Evolutionary conservation across 192 early-diverging fungal species (phyloP).

Genomic region (Gaertneriomyces semiglobifer): DNA sequence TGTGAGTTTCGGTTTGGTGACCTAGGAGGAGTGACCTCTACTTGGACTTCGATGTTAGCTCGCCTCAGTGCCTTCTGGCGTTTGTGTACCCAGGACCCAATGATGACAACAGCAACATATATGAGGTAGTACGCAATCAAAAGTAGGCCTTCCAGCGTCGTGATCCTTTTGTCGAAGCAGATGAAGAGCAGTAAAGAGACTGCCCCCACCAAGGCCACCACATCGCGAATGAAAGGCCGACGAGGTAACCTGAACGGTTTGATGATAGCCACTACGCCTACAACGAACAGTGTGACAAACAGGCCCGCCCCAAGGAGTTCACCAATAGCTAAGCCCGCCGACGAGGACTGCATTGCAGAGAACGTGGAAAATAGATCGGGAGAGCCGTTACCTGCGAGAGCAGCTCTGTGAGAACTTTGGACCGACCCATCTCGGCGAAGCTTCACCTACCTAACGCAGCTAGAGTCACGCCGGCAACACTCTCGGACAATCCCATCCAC

Average conservation of each 20-base stretch:
- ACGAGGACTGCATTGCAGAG: constrained; percentile 39
- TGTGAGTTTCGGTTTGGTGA: background rate
- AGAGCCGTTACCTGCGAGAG: constrained; percentile 77
- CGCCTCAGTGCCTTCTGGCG: constrained; percentile 9
- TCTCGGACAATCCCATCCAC: constrained; percentile 75
- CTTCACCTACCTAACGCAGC: constrained; percentile 40
- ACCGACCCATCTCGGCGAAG: background rate
- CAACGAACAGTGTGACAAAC: constrained; percentile 81
- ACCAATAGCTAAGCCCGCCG: constrained; percentile 72
- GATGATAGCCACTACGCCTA: constrained; percentile 77
- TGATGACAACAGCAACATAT: constrained; percentile 61
- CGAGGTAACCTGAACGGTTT: constrained; percentile 63
- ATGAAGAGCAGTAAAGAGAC: constrained; percentile 52
- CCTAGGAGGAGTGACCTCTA: background rate
- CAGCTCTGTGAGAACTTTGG: background rate
- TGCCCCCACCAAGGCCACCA: constrained; percentile 69
- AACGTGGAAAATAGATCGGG: constrained; percentile 91
- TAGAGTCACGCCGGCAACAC: constrained; percentile 59
- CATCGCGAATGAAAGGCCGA: constrained; percentile 49
- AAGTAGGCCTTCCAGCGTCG: constrained; percentile 50
- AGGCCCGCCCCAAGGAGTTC: constrained; percentile 86
- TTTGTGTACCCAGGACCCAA: constrained; percentile 46
- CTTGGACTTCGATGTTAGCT: background rate
- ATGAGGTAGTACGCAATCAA: constrained; percentile 57
- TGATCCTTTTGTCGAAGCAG: constrained; percentile 55